These are phyloP conservation scores for Penicillium verrucosum DNA, from an alignment of 2,329 filamentous ascomycete genomes.

Conservation along the genomic window DNA sequence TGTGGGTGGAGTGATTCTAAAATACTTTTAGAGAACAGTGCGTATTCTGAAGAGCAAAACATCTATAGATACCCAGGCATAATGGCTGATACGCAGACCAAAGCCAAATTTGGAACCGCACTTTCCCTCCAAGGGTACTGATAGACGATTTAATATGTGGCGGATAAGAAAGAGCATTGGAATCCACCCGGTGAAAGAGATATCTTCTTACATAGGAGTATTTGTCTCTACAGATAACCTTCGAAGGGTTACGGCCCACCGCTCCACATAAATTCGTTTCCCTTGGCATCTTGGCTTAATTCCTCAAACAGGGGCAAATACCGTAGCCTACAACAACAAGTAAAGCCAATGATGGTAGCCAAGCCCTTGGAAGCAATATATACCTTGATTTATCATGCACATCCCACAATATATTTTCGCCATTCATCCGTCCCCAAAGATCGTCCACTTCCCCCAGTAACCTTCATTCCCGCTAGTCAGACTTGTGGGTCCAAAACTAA, in stretches of 20 bases:
- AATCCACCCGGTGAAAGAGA: background rate
- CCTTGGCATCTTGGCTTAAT: background rate
- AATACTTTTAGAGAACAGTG: background rate
- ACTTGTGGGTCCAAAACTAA: background rate
- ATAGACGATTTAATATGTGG: background rate
- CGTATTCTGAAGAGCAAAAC: background rate
- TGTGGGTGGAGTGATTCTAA: background rate
- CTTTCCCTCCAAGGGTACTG: background rate
- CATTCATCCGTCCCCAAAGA: background rate
- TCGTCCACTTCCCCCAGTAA: slow-evolving; percentile 6
- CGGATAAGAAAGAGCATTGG: background rate
- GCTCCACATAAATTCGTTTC: slow-evolving; percentile 15
- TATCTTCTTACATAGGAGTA: slow-evolving; percentile 22
- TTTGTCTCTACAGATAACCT: slow-evolving; percentile 17
- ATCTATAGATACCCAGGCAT: background rate
- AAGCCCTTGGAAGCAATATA: background rate
- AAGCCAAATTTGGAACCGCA: background rate
- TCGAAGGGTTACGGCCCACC: slow-evolving; percentile 9
- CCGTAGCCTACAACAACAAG: background rate
- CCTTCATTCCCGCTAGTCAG: background rate
- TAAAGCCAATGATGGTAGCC: background rate
- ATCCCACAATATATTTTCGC: background rate
- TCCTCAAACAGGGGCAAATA: background rate
- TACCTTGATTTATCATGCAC: background rate
- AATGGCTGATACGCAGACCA: background rate